Evolutionary conservation across 1,139 yeast genomes (phyloP).

Genomic region (Entelexis paramagnoliae): DNA sequence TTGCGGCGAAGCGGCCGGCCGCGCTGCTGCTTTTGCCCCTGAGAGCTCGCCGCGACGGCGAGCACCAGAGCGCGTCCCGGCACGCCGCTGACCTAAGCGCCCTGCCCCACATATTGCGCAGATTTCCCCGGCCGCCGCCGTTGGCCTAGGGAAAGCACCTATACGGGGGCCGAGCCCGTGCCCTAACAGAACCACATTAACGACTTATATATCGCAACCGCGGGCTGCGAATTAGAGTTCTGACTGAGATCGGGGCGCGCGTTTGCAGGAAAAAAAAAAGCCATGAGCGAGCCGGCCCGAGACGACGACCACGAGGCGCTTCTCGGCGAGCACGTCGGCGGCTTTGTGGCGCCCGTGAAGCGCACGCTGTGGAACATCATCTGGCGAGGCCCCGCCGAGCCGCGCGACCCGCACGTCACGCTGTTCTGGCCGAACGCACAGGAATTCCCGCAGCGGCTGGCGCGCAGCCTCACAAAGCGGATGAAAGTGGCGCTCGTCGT

Average conservation of each 20-base stretch:
- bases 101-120: not conserved
- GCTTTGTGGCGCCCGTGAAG: not conserved
- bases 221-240: not conserved
- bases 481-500: not conserved
- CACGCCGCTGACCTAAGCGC: not conserved
- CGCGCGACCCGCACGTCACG: conserved; percentile 25
- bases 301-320: not conserved
- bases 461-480: conserved; percentile 1
- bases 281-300: not conserved
- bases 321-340: not conserved
- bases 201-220: not conserved
- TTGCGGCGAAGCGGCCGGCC: too few species aligned
- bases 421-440: conserved; percentile 24
- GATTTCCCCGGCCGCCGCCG: too few species aligned
- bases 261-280: too few species aligned
- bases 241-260: not conserved
- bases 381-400: conserved; percentile 25
- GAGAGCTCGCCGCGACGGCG: too few species aligned
- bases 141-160: not conserved
- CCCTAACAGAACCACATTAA: not conserved
- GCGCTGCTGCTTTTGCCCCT: too few species aligned
- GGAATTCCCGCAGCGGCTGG: conserved; percentile 23
- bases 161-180: not conserved
- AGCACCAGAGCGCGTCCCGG: not conserved
- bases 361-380: not conserved